A percentile compares a stretch with the other conserved stretches of the same genome.
Evolutionary conservation across 306 rosid genomes (phyloP).

Genomic region (Rubus parviflorus): DNA sequence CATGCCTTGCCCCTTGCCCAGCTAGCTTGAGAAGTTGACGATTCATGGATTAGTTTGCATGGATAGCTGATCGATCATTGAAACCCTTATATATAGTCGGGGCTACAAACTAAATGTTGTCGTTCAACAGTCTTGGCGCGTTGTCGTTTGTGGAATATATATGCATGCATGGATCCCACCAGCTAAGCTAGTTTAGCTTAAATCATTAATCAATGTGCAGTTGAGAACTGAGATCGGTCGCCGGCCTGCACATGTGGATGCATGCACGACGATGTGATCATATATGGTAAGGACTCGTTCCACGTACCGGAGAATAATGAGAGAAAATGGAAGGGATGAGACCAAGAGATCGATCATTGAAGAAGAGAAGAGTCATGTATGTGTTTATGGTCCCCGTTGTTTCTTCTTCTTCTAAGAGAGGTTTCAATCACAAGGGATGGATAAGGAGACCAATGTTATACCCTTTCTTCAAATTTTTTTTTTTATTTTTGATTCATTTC

Average conservation of each 20-base stretch:
- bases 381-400: no score
- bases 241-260: neutral
- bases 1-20: neutral
- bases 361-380: neutral
- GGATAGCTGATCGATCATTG: neutral
- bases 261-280: neutral
- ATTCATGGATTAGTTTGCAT: neutral
- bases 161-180: neutral
- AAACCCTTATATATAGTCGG: neutral
- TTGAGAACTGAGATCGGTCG: neutral
- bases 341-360: no score
- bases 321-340: neutral
- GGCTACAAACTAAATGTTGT: neutral
- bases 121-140: neutral
- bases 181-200: neutral
- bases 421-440: no score
- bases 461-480: no score
- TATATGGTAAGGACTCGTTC: neutral
- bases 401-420: no score
- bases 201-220: neutral
- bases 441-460: no score
- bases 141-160: no score
- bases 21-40: neutral
- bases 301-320: neutral
- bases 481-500: no score